Evolutionary conservation across 2,329 filamentous ascomycete species (phyloP).

Genomic region (Botrytis fragariae): DNA sequence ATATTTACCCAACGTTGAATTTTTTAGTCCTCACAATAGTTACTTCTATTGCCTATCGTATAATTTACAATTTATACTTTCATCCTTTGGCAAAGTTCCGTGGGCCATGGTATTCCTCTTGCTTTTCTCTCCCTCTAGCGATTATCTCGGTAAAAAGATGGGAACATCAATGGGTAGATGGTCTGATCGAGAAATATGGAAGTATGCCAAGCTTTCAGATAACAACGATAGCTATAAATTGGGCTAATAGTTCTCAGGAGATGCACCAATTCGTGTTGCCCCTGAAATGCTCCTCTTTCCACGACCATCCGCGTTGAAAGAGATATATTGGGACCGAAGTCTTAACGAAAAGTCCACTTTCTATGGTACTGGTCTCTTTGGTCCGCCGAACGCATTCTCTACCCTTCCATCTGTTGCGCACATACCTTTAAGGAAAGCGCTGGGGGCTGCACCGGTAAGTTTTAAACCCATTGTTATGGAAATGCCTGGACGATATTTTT

Average conservation of each 20-base stretch:
- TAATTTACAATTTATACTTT: conserved; percentile 24
- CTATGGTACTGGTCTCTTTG: conserved; percentile 41
- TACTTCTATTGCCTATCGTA: background rate
- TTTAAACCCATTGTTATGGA: too few species aligned
- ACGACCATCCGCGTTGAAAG: conserved; percentile 39
- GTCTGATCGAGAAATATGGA: conserved; percentile 4
- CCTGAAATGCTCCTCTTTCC: conserved; percentile 42
- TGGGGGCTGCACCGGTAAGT: conserved; percentile 2
- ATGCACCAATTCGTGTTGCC: conserved; percentile 22
- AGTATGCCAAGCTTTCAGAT: background rate
- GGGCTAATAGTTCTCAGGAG: conserved; percentile 27
- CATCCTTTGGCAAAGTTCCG: conserved; percentile 22
- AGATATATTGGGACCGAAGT: conserved; percentile 43
- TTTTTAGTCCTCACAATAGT: background rate
- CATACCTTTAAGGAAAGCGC: conserved; percentile 6
- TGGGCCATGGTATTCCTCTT: conserved; percentile 20
- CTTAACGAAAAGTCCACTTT: conserved; percentile 40
- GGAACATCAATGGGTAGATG: background rate
- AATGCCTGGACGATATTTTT: too few species aligned
- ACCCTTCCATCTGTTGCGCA: background rate
- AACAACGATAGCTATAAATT: too few species aligned
- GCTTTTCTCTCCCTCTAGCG: conserved; percentile 7
- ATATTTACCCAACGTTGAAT: background rate
- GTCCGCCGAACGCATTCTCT: conserved; percentile 37
- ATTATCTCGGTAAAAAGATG: background rate